A percentile compares a stretch with the other conserved stretches of the same genome.
Conservation (phyloP, 2,329 filamentous ascomycete species). For the Dactylellina leptospora region DNA sequence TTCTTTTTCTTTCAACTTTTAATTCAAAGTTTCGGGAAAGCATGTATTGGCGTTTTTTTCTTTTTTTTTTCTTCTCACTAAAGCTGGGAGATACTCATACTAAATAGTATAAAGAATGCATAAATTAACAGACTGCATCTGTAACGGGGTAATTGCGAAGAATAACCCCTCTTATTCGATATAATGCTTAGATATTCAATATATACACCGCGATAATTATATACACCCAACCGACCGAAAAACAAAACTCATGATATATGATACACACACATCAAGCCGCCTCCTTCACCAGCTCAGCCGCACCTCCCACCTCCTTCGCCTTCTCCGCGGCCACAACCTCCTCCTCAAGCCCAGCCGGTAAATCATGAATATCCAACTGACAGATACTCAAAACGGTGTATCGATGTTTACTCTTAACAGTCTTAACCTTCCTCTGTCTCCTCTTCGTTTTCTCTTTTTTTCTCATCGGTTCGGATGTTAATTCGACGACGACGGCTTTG, state of each 20-base stretch:
- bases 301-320: background rate
- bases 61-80: slow-evolving; percentile 6
- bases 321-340: slow-evolving; percentile 58
- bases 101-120: no score
- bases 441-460: slow-evolving; percentile 83
- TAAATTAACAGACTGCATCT: no score
- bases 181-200: slow-evolving; percentile 8
- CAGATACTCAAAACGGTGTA: slow-evolving; percentile 87
- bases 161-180: no score
- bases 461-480: slow-evolving; percentile 80
- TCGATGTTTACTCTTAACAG: slow-evolving; percentile 85
- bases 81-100: background rate
- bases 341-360: slow-evolving; percentile 66
- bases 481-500: slow-evolving; percentile 82
- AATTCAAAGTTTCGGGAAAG: no score
- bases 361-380: slow-evolving; percentile 74
- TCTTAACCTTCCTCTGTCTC: slow-evolving; percentile 76
- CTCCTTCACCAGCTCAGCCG: background rate
- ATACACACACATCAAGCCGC: background rate
- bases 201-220: slow-evolving; percentile 7
- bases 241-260: background rate
- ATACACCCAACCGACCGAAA: background rate
- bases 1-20: slow-evolving; percentile 3
- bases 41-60: slow-evolving; percentile 41
- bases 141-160: no score